A percentile compares a stretch with the other conserved stretches of the same genome.
These are phyloP conservation scores for Abortiporus biennis DNA, from an alignment of 1,284 basidiomycete genomes.

Conservation along the genomic window DNA sequence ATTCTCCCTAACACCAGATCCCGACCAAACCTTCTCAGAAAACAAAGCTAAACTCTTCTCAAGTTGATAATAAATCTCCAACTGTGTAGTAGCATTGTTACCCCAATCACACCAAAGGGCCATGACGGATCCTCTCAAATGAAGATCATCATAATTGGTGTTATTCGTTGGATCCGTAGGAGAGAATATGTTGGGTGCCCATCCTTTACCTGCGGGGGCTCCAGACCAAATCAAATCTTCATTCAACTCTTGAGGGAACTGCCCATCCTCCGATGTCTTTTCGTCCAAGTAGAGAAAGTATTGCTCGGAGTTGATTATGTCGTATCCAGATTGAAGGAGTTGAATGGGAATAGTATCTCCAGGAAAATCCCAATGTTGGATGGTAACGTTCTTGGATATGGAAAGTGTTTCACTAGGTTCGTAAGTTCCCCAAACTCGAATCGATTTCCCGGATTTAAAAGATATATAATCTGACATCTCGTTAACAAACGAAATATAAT, in stretches of 20 bases:
- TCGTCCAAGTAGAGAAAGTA: constrained; percentile 28
- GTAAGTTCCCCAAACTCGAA: constrained; percentile 29
- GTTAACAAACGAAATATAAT: constrained; percentile 29
- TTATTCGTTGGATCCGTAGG: constrained; percentile 21
- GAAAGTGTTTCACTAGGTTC: constrained; percentile 24
- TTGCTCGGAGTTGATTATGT: constrained; percentile 27
- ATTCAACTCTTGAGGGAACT: constrained; percentile 22
- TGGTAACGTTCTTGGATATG: constrained; percentile 26
- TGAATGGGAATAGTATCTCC: constrained; percentile 25
- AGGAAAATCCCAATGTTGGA: constrained; percentile 34
- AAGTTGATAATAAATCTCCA: constrained; percentile 26
- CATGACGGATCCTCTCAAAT: constrained; percentile 23
- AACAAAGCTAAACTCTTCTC: constrained; percentile 22
- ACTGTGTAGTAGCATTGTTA: constrained; percentile 23
- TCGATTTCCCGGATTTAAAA: constrained; percentile 19
- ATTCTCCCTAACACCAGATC: constrained; percentile 18
- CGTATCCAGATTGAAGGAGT: constrained; percentile 23
- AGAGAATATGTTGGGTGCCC: constrained; percentile 26
- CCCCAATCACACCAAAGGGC: constrained; percentile 27
- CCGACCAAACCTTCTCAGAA: constrained; percentile 22
- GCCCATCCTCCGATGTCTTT: constrained; percentile 22
- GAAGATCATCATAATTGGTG: constrained; percentile 16
- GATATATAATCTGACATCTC: constrained; percentile 23
- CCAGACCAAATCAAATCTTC: constrained; percentile 24
- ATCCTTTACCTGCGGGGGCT: constrained; percentile 20